Evolutionary conservation across 768 basidiomycete genomes (phyloP).

Genomic region (Cytidiella melzeri): DNA sequence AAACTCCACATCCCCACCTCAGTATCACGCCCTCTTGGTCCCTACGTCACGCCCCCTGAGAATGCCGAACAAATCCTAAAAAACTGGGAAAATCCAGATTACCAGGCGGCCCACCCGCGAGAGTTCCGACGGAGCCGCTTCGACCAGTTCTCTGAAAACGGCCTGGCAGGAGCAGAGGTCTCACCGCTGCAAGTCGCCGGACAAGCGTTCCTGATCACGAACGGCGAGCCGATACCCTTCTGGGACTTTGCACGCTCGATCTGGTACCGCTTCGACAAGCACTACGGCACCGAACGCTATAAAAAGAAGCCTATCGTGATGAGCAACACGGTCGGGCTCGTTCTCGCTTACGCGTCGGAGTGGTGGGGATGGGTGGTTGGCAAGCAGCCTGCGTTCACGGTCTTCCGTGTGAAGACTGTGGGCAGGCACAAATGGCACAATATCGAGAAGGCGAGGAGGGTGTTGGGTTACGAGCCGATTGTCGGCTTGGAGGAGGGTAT

Average conservation of each 20-base stretch:
- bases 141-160: conserved; percentile 65
- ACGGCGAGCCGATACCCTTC: conserved; percentile 90
- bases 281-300: conserved; percentile 48
- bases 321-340: conserved; percentile 58
- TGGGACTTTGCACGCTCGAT: conserved; percentile 68
- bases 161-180: conserved; percentile 43
- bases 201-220: conserved; percentile 90
- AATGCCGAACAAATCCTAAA: conserved; percentile 52
- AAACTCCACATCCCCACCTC: conserved; percentile 68
- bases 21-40: conserved; percentile 76
- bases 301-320: conserved; percentile 40
- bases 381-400: conserved; percentile 80
- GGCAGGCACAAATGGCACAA: conserved; percentile 65
- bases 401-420: conserved; percentile 56
- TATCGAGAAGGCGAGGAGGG: conserved; percentile 86
- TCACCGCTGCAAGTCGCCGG: conserved; percentile 79
- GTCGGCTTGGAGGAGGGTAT: conserved; percentile 88
- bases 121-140: conserved; percentile 73
- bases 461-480: conserved; percentile 91
- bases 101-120: conserved; percentile 34
- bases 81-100: conserved; percentile 45
- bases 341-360: conserved; percentile 69
- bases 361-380: conserved; percentile 67
- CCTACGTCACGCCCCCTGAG: conserved; percentile 57
- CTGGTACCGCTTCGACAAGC: conserved; percentile 52